Evolutionary conservation across 2,329 filamentous ascomycete genomes (phyloP).

Genomic region (Xylariaceae sp.): DNA sequence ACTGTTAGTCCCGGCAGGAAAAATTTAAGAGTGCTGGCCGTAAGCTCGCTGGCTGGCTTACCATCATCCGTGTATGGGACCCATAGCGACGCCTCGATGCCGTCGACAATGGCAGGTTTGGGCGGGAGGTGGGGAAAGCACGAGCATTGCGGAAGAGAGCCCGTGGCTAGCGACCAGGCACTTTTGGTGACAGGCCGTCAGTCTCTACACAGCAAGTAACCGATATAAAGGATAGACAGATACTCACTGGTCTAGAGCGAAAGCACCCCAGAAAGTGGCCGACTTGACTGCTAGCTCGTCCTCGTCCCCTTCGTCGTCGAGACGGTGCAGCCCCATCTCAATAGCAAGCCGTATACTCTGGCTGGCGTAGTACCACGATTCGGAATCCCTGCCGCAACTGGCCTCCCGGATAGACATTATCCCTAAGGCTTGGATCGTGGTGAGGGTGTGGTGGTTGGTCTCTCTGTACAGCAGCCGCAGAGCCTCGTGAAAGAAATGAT

Average conservation of each 20-base stretch:
- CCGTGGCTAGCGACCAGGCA: conserved; percentile 61
- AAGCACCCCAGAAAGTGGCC: conserved; percentile 58
- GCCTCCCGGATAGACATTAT: conserved; percentile 73
- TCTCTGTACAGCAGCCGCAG: conserved; percentile 55
- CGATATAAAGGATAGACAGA: conserved; percentile 1
- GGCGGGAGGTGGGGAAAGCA: conserved; percentile 50
- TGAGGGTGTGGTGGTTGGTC: conserved; percentile 55
- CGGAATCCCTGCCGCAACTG: conserved; percentile 65
- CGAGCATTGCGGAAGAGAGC: conserved; percentile 56
- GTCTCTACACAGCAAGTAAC: conserved; percentile 17
- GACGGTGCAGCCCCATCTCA: conserved; percentile 63
- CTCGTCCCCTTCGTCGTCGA: conserved; percentile 43
- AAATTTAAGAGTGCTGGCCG: too few relatives aligned
- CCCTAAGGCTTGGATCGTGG: conserved; percentile 68
- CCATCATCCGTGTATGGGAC: conserved; percentile 55
- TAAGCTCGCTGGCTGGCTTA: too few relatives aligned
- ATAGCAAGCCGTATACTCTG: conserved; percentile 67
- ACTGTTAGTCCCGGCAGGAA: conserved; percentile 6
- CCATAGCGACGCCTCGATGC: conserved; percentile 56
- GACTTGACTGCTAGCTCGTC: conserved; percentile 54
- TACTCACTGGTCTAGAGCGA: conserved; percentile 59
- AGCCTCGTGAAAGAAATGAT: conserved; percentile 69
- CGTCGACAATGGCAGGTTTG: conserved; percentile 55
- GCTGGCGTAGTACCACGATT: conserved; percentile 67
- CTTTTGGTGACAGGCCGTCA: too few relatives aligned